phyloP scores from a whole-genome alignment of 371 early-diverging fungal species.

The Mucor racemosus region DNA sequence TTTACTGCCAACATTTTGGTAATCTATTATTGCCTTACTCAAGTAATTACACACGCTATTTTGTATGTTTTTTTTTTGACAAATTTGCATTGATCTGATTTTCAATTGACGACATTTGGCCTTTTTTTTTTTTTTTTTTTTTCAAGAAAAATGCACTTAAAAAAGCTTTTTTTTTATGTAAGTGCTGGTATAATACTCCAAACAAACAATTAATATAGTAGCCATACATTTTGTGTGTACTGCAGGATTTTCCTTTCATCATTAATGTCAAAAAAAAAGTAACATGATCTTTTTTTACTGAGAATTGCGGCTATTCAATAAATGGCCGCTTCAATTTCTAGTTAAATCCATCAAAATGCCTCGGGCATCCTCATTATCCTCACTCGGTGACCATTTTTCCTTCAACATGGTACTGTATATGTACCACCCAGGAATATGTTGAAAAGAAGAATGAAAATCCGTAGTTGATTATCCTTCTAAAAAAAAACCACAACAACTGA shows the following conservation, averaged over 20 bases:
- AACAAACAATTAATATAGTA: neutral
- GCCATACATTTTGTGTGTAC: neutral
- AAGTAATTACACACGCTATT: neutral
- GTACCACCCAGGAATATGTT: neutral
- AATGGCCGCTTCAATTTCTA: neutral
- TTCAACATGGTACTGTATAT: neutral
- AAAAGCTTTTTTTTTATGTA: no score
- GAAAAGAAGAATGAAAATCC: neutral
- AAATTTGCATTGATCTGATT: neutral
- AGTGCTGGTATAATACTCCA: no score
- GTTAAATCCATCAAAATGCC: neutral
- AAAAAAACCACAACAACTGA: neutral
- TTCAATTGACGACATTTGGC: neutral
- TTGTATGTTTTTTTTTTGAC: neutral
- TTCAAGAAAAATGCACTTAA: neutral
- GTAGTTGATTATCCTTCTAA: neutral
- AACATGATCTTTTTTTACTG: neutral
- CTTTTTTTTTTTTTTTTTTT: no score
- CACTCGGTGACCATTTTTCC: neutral
- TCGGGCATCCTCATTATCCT: no score
- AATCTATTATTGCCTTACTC: neutral
- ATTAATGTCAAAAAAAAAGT: neutral
- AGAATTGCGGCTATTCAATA: neutral
- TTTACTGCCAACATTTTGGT: neutral
- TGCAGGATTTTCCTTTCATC: neutral